Evolutionary conservation across 2,329 filamentous ascomycete genomes (phyloP), one percentile per base, ranked within the genome.

Genomic region (Rhinocladiella similis): DNA sequence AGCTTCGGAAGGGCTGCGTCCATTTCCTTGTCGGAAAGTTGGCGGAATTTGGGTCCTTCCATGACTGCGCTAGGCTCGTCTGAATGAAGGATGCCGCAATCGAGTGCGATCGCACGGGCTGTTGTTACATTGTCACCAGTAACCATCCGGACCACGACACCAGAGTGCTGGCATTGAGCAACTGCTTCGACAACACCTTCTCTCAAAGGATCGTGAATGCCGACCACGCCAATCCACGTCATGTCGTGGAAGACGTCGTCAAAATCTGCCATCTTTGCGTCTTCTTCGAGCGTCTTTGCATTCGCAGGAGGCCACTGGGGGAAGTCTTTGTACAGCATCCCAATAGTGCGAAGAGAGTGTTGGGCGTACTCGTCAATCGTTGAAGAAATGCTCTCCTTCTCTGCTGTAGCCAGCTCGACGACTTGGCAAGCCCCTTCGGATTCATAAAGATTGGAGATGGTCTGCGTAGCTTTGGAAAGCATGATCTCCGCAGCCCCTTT

Each of bases 121-220:
- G 88, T 91, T 18, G 84, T 77, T 60, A 89, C 75, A 66, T 90
- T 90, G 70, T 90, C 86, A 63, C 84, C 86, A 20, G 86, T 89
- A 48, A 89, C 86, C 86, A 89, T 89, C 64, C 87, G 86, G 47
- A 89, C 86, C 53, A 83, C 78, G 14, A 91, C 87, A 53, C 87
- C 87, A 16, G 88, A 88, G 22, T 78, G 78, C 63, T 86, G 82
- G 60, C 87, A 89, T 66, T 83, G 83, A 56, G 77, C 75, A 53
- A 91, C 88, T 43, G 88, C 87, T 47, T 83, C 80, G 13, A 83
- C 78, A 19, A 90, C 88, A 63, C 86, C 86, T 5, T 81, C 79
- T 54, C 88, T 79, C 16, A 90, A 81, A 33, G 88, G 88, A 69
- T 91, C 88, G 68, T 90, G 86, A 66, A 91, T 90, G 64, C 87